Evolutionary conservation across 805 yeast genomes (phyloP).

Genomic region (Jamesozyma lodderae): DNA sequence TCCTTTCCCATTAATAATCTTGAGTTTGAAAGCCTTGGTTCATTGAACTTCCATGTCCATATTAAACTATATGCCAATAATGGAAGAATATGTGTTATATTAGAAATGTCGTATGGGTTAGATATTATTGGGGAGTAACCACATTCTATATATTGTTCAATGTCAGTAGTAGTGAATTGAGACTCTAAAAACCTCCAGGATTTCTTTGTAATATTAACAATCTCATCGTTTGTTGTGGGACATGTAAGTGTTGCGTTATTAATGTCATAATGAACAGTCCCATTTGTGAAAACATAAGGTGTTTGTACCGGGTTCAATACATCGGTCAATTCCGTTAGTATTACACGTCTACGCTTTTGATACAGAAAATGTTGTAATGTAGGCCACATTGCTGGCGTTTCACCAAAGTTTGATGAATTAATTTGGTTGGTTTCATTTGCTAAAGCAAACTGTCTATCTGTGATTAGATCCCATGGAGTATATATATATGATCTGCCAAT

Average conservation of each 20-base stretch:
- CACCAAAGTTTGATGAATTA: slow-evolving; percentile 3
- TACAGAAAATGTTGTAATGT: slow-evolving; percentile 31
- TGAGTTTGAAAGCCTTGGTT: slow-evolving; percentile 35
- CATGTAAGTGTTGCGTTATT: slow-evolving; percentile 17
- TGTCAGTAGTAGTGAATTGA: slow-evolving; percentile 33
- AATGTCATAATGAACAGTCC: slow-evolving; percentile 15
- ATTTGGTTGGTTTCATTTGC: neutral
- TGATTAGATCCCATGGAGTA: slow-evolving; percentile 20
- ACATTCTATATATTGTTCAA: slow-evolving; percentile 36
- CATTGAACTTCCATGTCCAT: slow-evolving; percentile 70
- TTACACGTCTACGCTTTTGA: slow-evolving; percentile 27
- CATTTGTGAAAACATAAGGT: slow-evolving; percentile 24
- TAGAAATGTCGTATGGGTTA: slow-evolving; percentile 20
- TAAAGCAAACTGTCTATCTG: slow-evolving; percentile 11
- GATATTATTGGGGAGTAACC: slow-evolving; percentile 65
- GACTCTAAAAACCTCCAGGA: slow-evolving; percentile 39
- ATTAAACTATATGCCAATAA: slow-evolving; percentile 31
- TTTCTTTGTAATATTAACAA: slow-evolving; percentile 9
- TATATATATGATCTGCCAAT: slow-evolving; percentile 21
- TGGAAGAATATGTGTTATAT: slow-evolving; percentile 24
- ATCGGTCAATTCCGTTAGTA: slow-evolving; percentile 31
- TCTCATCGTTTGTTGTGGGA: slow-evolving; percentile 12
- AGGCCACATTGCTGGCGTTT: slow-evolving; percentile 26
- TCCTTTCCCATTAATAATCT: slow-evolving; percentile 14
- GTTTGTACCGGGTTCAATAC: slow-evolving; percentile 24